Evolutionary conservation across 345 rosid genomes (phyloP), one percentile per base, ranked within the genome.

Genomic region (Salix exigua): DNA sequence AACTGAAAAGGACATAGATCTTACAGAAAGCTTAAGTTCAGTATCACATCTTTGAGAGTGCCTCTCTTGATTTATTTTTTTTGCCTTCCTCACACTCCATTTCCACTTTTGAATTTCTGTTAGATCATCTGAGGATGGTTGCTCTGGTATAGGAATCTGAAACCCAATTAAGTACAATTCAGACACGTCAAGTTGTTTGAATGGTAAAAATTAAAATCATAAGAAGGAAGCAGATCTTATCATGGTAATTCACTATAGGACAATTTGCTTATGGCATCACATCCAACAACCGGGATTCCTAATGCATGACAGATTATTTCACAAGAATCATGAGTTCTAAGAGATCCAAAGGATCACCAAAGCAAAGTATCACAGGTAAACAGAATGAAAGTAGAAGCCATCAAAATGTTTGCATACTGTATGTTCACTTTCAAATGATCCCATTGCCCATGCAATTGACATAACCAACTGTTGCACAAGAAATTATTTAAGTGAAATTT

Each of bases 1-100:
- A 66, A 14, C 31, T 26, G 44, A 53, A 7, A 76, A 35, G 38
- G 66, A 66, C 31, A 23, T 9, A 46, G 46, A 74, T 64, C 78
- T 74, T 78, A 82, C 84, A 25, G 84, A 82, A 71, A 82, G 84
- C 75, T 82, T 82, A 74, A 82, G 78, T 66, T 82, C 84, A 74
- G 76, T 74, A 63, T 82, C 84, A 37, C 84, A 82, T 68, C 81
- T 73, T 71, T 69, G 81, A n/a, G 84, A 74, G 75, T 82, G 78
- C 58, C 81, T 78, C 79, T 82, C 84, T 44, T 77, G 75, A 46
- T 82, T 82, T 70, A 68, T 78, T 64, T 82, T 82, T 75, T 61
- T 74, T 42, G 84, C 84, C 73, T 82, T 78, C 76, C 76, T 70
- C 46, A 46, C 26, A 70, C 28, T 77, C 84, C 74, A 74, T 74